A percentile compares a stretch with the other conserved stretches of the same genome.
These are phyloP conservation scores for Candida freyschussii DNA, from an alignment of 1,139 yeast genomes.

Conservation along the genomic window DNA sequence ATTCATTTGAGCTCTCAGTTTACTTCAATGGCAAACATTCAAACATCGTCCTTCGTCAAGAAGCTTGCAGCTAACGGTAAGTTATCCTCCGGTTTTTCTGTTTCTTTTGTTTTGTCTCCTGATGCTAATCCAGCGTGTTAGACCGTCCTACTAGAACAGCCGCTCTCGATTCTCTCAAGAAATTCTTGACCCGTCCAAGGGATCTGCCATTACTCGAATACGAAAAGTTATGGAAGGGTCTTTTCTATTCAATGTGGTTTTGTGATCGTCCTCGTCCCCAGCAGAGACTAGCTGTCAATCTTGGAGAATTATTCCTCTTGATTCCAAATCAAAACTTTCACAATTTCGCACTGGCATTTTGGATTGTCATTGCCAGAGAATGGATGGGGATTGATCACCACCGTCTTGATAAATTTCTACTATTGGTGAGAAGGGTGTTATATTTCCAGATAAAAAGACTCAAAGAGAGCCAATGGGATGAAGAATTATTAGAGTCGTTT, in stretches of 20 bases:
- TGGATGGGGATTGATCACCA: conserved; percentile 84
- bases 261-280: conserved; percentile 92
- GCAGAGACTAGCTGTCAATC: conserved; percentile 69
- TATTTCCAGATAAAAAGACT: conserved; percentile 61
- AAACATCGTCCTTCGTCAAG: conserved; percentile 56
- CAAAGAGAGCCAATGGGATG: conserved; percentile 52
- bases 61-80: conserved; percentile 74
- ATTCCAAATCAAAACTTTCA: conserved; percentile 39
- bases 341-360: conserved; percentile 68
- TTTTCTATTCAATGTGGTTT: conserved; percentile 93
- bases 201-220: conserved; percentile 49
- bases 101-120: neutral
- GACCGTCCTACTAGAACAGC: conserved; percentile 68
- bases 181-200: conserved; percentile 44
- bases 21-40: conserved; percentile 21
- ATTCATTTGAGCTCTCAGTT: neutral
- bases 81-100: conserved; percentile 11
- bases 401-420: conserved; percentile 81
- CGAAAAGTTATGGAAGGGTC: conserved; percentile 90
- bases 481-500: conserved; percentile 41
- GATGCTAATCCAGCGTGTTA: conserved; percentile 15
- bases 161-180: conserved; percentile 64
- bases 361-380: conserved; percentile 74
- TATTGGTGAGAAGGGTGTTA: conserved; percentile 73
- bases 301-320: conserved; percentile 55